Base-by-base conservation (phyloP, 2,329 filamentous ascomycete species). In the Lanzia echinophila region DNA sequence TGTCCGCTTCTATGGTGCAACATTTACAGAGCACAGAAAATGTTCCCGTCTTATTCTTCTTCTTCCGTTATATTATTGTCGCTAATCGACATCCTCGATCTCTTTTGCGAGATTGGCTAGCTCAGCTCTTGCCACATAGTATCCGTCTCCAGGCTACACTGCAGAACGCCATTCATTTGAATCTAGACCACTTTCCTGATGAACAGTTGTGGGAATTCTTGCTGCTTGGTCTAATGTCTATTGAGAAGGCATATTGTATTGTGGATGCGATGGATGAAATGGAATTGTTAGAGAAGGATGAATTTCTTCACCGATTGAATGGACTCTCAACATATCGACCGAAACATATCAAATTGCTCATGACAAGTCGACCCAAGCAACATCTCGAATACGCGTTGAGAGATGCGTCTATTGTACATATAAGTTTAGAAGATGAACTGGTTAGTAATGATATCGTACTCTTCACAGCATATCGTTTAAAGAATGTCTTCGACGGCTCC, bases 251-350 rank as follows among this genome's bases (percentile, higher is more conserved):
- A 0, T 76, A 70, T 50, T 72, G 76, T 3, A 72, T 77, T 51
- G 73, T 75, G 58, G 75, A 76, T 68, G 76, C 70, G 47, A 70
- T 77, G 3, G 75, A 77, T 53, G 74, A 78, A 58, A 75, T 77
- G 68, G 70, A 74, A 34, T 42, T 50, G 5, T 68, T 62, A 0
- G 60, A 71, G 12, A 65, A 69, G 2, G 36, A 56, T 0, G 2
- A 12, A 13, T 72, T 75, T 20, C 51, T 75, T 2, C 42, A 65
- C 2, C 46, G 59, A 2, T 59, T 77, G 0, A 64, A 60, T 1
- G 53, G 56, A 0, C 62, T 76, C 0, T 70, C 68, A 0, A 54
- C 61, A 3, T 64, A 60, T 58, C 60, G 56, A 2, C 67, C 71
- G 2, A 45, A 45, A 0, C 62, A 56, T 4, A 62, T 74, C 54